Conservation (phyloP, 257 asterid species). For the Solanum chilense region DNA sequence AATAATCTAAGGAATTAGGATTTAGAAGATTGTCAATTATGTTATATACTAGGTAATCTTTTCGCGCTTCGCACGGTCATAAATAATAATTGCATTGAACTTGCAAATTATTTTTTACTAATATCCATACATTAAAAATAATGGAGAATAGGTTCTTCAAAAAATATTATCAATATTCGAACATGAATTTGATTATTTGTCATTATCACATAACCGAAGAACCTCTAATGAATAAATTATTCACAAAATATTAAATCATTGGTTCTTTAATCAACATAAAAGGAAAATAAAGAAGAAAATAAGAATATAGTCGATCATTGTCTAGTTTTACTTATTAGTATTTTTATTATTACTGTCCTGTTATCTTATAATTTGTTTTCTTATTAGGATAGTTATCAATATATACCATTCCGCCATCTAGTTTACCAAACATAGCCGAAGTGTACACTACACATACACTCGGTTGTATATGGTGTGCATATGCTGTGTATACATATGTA, state of each 20-base stretch:
- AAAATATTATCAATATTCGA: too few relatives aligned
- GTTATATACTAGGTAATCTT: background rate
- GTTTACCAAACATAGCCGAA: background rate
- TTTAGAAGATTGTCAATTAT: background rate
- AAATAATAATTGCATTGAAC: too few relatives aligned
- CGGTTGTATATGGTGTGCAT: background rate
- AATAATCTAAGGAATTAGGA: background rate
- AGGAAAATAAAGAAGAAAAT: too few relatives aligned
- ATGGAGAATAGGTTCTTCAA: too few relatives aligned
- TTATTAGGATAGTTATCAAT: background rate
- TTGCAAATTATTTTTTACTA: too few relatives aligned
- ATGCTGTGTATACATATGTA: background rate
- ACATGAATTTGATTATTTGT: too few relatives aligned
- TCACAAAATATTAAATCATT: too few relatives aligned
- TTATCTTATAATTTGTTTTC: background rate
- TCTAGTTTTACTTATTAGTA: background rate
- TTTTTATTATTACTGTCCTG: background rate
- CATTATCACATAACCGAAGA: too few relatives aligned
- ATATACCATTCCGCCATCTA: background rate
- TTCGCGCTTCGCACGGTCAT: too few relatives aligned
- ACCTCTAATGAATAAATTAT: too few relatives aligned
- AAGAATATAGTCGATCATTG: background rate
- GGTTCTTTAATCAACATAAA: too few relatives aligned
- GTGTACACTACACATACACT: background rate
- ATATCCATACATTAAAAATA: too few relatives aligned